phyloP scores from a whole-genome alignment of 441 rosid genomes.

The California macrophylla region DNA sequence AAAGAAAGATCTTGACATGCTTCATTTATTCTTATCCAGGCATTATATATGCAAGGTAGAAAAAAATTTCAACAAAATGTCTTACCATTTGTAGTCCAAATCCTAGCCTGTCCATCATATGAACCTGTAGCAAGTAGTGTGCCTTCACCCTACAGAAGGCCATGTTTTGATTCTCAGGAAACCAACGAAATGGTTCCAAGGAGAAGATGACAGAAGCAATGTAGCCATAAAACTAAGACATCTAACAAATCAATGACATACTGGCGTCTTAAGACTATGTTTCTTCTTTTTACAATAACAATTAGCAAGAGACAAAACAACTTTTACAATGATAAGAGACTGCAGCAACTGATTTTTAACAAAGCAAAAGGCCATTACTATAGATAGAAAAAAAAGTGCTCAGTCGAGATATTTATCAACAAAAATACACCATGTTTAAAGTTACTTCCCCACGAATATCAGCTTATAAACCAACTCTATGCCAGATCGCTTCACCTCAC shows the following conservation, averaged over 20 bases:
- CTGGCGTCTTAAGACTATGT: background rate
- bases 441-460: too few relatives aligned
- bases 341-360: background rate
- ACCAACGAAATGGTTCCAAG: background rate
- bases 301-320: background rate
- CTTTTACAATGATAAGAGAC: background rate
- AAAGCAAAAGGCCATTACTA: background rate
- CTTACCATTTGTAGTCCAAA: constrained; percentile 82
- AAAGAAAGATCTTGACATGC: background rate
- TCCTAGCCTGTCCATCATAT: constrained; percentile 96
- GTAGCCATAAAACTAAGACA: background rate
- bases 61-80: background rate
- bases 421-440: too few relatives aligned
- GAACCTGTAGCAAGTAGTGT: constrained; percentile 96
- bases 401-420: background rate
- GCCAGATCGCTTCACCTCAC: background rate
- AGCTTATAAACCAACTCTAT: background rate
- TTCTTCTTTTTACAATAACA: background rate
- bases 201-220: background rate
- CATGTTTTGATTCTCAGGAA: background rate
- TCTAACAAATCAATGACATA: background rate
- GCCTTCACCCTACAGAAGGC: constrained; percentile 67
- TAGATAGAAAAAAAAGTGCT: background rate
- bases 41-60: background rate
- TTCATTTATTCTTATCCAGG: background rate